Evolutionary conservation across 1,139 yeast species (phyloP), one percentile per base, ranked within the genome.

Genomic region (Trichomonascaceae sp.): DNA sequence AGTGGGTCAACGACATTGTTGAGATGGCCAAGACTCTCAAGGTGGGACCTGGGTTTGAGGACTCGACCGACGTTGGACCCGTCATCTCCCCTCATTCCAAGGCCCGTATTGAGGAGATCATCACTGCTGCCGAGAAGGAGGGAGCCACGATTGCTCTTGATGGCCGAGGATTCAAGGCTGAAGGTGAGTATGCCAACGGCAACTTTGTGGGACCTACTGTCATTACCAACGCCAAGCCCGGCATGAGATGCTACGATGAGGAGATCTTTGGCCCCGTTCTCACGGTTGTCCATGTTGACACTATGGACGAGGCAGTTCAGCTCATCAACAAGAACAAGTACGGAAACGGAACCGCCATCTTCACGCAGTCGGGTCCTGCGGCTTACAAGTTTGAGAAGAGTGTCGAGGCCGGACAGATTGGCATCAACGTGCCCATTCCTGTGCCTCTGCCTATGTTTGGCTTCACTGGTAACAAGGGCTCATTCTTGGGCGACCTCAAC

Each of bases 361-460:
- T 77, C 64, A 78, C 89, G 15, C 62, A 68, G 23, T 71, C 79
- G 1, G 89, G 89, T 13, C 64, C 79, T 16, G 64, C 73, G 16
- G 78, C 81, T 2, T 77, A 76, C 59, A 72, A 72, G 53, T 78
- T 77, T 64, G 75, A 71, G 51, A 74, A 71, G 60, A 69, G 73
- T 46, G 71, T 77, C 41, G 80, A 76, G 40, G 74, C 77, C 39
- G 89, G 89, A 17, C 87, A 78, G 58, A 80, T 78, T 37, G 89
- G 89, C 41, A 68, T 78, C 48, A 78, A 78, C 47, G 84, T 78
- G 32, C 87, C 89, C 17, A 78, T 78, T 44, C 89, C 87, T n/a
- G 89, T 78, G 15, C 87, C 87, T 38, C 62, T 78, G 52, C 87
- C 89, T 42, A 75, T 77, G 81, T 78, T 78, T 55, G 75, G 84